phyloP scores from a whole-genome alignment of 495 filamentous ascomycete species.

The Cenococcum geophilum region DNA sequence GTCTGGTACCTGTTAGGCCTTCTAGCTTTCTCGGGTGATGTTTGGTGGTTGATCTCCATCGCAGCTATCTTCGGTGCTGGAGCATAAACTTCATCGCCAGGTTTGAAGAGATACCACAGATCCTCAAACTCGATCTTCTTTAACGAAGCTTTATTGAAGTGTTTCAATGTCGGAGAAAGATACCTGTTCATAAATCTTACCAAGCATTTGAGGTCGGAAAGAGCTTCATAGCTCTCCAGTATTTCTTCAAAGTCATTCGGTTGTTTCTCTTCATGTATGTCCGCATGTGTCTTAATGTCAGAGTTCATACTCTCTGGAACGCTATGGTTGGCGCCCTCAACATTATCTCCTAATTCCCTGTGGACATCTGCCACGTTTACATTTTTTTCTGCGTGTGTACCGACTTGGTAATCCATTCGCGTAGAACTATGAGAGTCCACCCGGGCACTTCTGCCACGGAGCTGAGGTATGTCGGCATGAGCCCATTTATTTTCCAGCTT shows the following conservation, averaged over 20 bases:
- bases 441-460: not conserved
- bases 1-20: conserved; percentile 1
- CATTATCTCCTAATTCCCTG: too few relatives aligned
- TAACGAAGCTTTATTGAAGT: not conserved
- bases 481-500: not conserved
- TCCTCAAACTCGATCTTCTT: conserved; percentile 7
- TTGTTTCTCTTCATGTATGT: not conserved
- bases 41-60: not conserved
- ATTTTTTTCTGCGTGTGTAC: too few relatives aligned
- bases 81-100: conserved; percentile 5
- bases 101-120: conserved; percentile 3
- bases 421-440: not conserved
- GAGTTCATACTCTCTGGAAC: too few relatives aligned
- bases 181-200: conserved; percentile 6
- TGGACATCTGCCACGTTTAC: too few relatives aligned
- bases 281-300: too few relatives aligned
- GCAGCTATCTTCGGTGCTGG: conserved; percentile 1
- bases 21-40: not conserved
- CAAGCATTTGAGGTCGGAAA: not conserved
- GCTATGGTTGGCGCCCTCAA: too few relatives aligned
- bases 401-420: too few relatives aligned
- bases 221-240: not conserved
- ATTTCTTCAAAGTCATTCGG: not conserved
- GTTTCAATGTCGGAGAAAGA: not conserved
- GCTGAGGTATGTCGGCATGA: not conserved